Conservation (phyloP, 2,329 filamentous ascomycete species). For the Cladobotryum mycophilum region DNA sequence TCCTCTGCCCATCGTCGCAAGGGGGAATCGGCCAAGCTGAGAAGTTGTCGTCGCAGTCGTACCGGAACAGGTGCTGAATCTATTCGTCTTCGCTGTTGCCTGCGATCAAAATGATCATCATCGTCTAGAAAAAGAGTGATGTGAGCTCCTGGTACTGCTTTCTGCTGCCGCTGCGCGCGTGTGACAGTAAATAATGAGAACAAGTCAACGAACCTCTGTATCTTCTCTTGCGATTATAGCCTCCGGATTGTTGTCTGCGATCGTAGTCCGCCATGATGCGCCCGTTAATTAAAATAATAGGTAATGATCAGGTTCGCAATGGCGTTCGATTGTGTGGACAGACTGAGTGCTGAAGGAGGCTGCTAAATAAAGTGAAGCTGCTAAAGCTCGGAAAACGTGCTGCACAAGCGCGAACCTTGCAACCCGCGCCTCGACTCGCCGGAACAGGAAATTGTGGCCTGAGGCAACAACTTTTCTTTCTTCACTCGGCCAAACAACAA, state of each 20-base stretch:
- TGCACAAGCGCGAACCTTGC: conserved; percentile 7
- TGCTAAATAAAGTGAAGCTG: conserved; percentile 1
- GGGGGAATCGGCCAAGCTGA: conserved; percentile 76
- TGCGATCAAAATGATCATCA: conserved; percentile 71
- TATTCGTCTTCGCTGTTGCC: conserved; percentile 65
- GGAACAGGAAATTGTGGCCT: conserved; percentile 1
- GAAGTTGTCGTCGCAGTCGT: conserved; percentile 69
- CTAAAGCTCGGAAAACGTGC: conserved; percentile 11
- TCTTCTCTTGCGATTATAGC: conserved; percentile 66
- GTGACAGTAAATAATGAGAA: neutral
- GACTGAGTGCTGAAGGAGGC: neutral
- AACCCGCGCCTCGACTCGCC: conserved; percentile 4
- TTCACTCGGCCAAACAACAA: neutral
- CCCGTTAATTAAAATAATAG: neutral
- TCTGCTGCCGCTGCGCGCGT: neutral
- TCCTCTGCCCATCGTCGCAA: conserved; percentile 74
- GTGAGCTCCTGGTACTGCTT: neutral
- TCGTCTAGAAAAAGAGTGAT: conserved; percentile 39
- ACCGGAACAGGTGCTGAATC: conserved; percentile 63
- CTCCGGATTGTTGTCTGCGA: conserved; percentile 45
- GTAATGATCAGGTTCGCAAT: neutral
- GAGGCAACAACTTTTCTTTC: conserved; percentile 1
- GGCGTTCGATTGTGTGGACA: neutral
- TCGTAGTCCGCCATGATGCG: conserved; percentile 50
- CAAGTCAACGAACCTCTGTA: conserved; percentile 59